Evolutionary conservation across 2,329 filamentous ascomycete genomes (phyloP).

Genomic region (Venturia asperata): DNA sequence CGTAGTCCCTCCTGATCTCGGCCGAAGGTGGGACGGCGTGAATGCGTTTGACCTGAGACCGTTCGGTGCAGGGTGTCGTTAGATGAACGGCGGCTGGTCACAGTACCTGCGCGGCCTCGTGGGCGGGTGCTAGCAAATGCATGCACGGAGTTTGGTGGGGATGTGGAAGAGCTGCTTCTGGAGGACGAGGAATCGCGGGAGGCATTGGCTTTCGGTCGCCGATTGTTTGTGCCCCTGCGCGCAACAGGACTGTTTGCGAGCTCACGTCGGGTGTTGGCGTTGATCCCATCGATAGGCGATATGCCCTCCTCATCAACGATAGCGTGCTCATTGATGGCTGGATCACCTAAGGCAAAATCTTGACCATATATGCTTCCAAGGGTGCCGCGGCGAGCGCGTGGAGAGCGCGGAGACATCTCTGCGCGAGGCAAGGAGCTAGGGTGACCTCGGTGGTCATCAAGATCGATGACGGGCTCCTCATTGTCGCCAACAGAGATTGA

Average conservation of each 20-base stretch:
- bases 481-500: slow-evolving; percentile 10
- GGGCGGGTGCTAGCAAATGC: slow-evolving; percentile 80
- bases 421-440: slow-evolving; percentile 52
- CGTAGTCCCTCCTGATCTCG: slow-evolving; percentile 55
- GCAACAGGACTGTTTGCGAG: slow-evolving; percentile 40
- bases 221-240: slow-evolving; percentile 38
- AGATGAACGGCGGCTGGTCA: slow-evolving; percentile 50
- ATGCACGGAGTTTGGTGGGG: slow-evolving; percentile 94
- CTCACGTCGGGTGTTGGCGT: slow-evolving; percentile 39
- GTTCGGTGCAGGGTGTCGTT: slow-evolving; percentile 56
- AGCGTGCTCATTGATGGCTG: slow-evolving; percentile 64
- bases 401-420: slow-evolving; percentile 32
- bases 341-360: slow-evolving; percentile 49
- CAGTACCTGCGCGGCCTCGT: slow-evolving; percentile 64
- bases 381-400: slow-evolving; percentile 56
- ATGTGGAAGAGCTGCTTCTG: slow-evolving; percentile 49
- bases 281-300: slow-evolving; percentile 32
- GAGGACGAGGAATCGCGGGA: slow-evolving; percentile 40
- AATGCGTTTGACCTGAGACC: slow-evolving; percentile 60
- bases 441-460: slow-evolving; percentile 81
- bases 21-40: slow-evolving; percentile 52
- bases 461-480: slow-evolving; percentile 66
- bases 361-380: slow-evolving; percentile 57
- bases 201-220: slow-evolving; percentile 41
- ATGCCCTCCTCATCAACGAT: slow-evolving; percentile 64